Conservation (phyloP, 306 rosid genomes). For the Datisca glomerata region DNA sequence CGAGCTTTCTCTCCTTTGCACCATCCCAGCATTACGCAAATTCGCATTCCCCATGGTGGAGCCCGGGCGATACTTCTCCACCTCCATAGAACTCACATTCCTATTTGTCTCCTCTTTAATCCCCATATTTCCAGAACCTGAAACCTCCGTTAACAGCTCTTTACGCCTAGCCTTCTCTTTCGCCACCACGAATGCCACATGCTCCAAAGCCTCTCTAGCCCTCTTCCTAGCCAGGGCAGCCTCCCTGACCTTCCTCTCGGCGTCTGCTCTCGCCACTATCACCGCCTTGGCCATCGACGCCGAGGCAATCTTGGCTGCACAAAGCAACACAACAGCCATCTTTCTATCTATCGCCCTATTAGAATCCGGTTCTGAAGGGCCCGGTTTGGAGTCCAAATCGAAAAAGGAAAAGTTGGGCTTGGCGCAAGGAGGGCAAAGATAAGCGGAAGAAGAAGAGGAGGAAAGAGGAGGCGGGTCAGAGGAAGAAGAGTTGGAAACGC, state of each 20-base stretch:
- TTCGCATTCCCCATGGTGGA: background rate
- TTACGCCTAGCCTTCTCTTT: conserved; percentile 20
- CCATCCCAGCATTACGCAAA: background rate
- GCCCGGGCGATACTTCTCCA: background rate
- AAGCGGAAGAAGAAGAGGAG: conserved; percentile 10
- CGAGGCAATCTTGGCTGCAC: conserved; percentile 54
- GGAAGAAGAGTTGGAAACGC: conserved; percentile 35
- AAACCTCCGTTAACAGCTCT: conserved; percentile 20
- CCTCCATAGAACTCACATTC: conserved; percentile 10
- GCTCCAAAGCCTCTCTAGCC: conserved; percentile 46
- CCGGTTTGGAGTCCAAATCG: conserved; percentile 15
- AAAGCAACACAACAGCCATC: conserved; percentile 30
- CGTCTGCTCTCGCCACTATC: conserved; percentile 20
- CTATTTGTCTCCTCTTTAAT: conserved; percentile 12
- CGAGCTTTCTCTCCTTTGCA: conserved; percentile 12
- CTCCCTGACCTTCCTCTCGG: conserved; percentile 42
- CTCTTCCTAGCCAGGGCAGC: conserved; percentile 44
- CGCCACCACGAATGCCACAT: conserved; percentile 14
- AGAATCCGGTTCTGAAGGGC: background rate
- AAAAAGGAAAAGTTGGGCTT: conserved; percentile 42
- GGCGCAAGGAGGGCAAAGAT: conserved; percentile 57
- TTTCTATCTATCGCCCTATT: conserved; percentile 22
- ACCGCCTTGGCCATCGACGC: conserved; percentile 27
- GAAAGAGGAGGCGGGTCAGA: conserved; percentile 5
- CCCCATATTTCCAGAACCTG: conserved; percentile 19